Base-by-base conservation (phyloP, 2,329 filamentous ascomycete genomes). In the Fusarium drepaniforme region DNA sequence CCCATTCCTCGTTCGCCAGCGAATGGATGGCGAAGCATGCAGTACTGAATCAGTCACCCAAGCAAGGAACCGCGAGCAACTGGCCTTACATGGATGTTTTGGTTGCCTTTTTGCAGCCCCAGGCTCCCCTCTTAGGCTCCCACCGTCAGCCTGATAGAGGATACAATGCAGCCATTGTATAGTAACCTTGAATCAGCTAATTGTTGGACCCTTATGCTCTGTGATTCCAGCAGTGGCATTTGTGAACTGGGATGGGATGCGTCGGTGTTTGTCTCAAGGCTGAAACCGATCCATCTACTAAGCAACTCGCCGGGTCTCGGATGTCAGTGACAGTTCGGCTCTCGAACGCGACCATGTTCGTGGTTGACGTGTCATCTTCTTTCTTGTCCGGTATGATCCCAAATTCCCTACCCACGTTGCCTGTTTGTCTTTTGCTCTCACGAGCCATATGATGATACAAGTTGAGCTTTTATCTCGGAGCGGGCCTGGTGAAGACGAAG, bases 401-500 rank as follows among this genome's bases (percentile, higher is more conserved):
- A 15, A 63, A 21, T 64, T 40, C 57, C 12, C 42, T 30, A 42
- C 35, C n/a, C 46, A 30, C 40, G 23, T 49, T 16, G 44, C 56
- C 18, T 59, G 23, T 37, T 25, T 61, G 37, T 40, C 37, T 46
- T 51, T 44, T 59, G 38, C 40, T 44, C 49, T 35, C 59, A 21
- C 62, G 30, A 53, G 25, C 70, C 65, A 64, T 49, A 75, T 84
- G 85, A 86, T 85, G 85, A 86, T 82, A 84, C 72, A 78, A 78
- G 71, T 77, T 81, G 82, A 84, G 82, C 82, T 81, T 82, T 77
- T 72, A 78, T 75, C 68, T 70, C 75, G 75, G 83, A 84, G 83
- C 76, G 46, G 66, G 77, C 75, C 77, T 71, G 70, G 78, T 80
- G 80, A 79, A 64, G 78, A 84, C 80, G 88, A 89, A 90, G 85